Base-by-base conservation (phyloP, 2,329 filamentous ascomycete species). In the Gnomoniopsis smithogilvyi region DNA sequence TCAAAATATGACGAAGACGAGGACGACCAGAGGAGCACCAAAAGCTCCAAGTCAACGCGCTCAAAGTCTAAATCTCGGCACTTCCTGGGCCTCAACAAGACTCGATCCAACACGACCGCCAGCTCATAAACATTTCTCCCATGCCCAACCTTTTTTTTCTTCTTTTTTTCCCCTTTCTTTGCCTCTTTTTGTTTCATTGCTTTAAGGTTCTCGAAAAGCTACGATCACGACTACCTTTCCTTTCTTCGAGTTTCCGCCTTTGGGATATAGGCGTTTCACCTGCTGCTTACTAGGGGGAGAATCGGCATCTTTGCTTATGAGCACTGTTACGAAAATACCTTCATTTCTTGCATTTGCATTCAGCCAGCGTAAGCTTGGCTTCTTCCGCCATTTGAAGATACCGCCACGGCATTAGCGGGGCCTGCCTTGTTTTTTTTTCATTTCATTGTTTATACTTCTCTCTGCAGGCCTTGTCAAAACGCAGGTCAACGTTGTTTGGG, bases 1-100 rank as follows among this genome's bases (percentile, higher is more conserved):
- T 78, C 92, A 59, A 98, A 98, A 71, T 98, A 98, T 72, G 85
- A 88, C 61, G 90, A 91, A 26, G 85, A 88, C 41, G 78, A 73
- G 54, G 69, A 73, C 34, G 71, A 69, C 58, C 81, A 80, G 51
- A 90, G 89, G 73, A 91, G 60, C 49, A 59, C 56, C 56, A 62
- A 90, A 70, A 56, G 54, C 46, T 56, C 54, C 33, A 56, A 56
- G 22, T 50, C 46, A 3, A 69, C 79, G 45, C 84, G 89, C 62
- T 90, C 89, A 74, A 94, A 93, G 75, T 92, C 89, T 30, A 86
- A 88, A 63, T 86, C 88, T 51, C 81, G 90, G 66, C 85, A 83
- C 62, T 87, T 94, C 67, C 94, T 94, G 73, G 82, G 87, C 63
- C 67, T 71, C 49, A 79, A 77, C 53, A 62, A 60, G 45, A 48